These are phyloP conservation scores for Phallus indusiatus DNA, from an alignment of 768 basidiomycete species.

Conservation along the genomic window DNA sequence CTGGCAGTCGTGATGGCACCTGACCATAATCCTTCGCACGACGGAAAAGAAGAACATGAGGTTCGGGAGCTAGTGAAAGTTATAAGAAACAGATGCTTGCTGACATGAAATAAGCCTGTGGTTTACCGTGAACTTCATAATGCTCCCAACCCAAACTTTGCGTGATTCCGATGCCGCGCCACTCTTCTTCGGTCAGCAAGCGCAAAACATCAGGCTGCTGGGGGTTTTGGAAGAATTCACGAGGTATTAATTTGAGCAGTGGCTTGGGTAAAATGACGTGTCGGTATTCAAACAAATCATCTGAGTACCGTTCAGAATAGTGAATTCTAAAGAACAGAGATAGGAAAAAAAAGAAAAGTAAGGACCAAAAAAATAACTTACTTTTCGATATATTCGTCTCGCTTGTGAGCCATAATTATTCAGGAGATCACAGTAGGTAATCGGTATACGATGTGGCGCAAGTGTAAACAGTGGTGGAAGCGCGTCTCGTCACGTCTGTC, in stretches of 20 bases:
- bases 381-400: conserved; percentile 78
- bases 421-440: too few relatives aligned
- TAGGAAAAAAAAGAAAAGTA: neutral
- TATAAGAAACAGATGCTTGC: conserved; percentile 3
- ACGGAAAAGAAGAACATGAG: conserved; percentile 90
- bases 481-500: conserved; percentile 7
- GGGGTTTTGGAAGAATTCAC: conserved; percentile 49
- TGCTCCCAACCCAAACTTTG: conserved; percentile 97
- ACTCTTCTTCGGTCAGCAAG: conserved; percentile 79
- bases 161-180: conserved; percentile 93
- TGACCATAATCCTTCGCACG: conserved; percentile 58
- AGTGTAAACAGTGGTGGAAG: neutral
- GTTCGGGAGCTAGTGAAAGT: conserved; percentile 62
- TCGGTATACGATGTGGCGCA: neutral
- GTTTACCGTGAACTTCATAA: conserved; percentile 88
- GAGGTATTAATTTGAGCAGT: conserved; percentile 88
- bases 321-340: conserved; percentile 49
- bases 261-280: conserved; percentile 96
- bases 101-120: neutral
- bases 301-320: conserved; percentile 86
- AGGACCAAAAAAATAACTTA: conserved; percentile 20
- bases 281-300: conserved; percentile 90
- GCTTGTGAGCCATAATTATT: conserved; percentile 20
- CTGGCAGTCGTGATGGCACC: conserved; percentile 12
- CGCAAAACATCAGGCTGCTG: conserved; percentile 65